These are phyloP conservation scores for Insectozyma bohioensis DNA, from an alignment of 1,139 yeast genomes.

Conservation along the genomic window DNA sequence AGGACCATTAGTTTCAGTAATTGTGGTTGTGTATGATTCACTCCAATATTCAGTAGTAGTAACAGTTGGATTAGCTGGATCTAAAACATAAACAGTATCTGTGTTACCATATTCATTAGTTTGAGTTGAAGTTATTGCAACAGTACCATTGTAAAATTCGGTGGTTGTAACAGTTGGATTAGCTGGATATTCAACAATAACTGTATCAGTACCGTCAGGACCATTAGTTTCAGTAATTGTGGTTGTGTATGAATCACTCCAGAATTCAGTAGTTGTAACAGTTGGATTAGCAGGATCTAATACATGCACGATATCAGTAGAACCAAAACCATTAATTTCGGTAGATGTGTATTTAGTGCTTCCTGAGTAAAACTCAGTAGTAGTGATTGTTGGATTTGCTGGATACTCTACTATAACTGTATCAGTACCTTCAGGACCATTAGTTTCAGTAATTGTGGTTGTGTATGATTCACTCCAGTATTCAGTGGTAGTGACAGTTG, in stretches of 20 bases:
- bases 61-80: slow-evolving; percentile 13
- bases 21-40: slow-evolving; percentile 6
- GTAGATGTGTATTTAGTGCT: slow-evolving; percentile 10
- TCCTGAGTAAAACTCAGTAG: slow-evolving; percentile 15
- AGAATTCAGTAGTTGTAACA: slow-evolving; percentile 15
- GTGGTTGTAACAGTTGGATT: slow-evolving; percentile 14
- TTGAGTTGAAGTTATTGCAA: slow-evolving; percentile 12
- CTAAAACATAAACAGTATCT: slow-evolving; percentile 18
- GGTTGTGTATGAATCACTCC: slow-evolving; percentile 5
- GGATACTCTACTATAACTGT: slow-evolving; percentile 20
- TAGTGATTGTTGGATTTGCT: slow-evolving; percentile 13
- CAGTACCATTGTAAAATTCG: slow-evolving; percentile 10
- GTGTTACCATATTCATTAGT: slow-evolving; percentile 14
- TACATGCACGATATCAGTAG: slow-evolving; percentile 19
- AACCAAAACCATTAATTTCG: slow-evolving; percentile 8
- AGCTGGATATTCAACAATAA: slow-evolving; percentile 17
- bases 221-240: slow-evolving; percentile 9
- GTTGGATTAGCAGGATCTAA: slow-evolving; percentile 17
- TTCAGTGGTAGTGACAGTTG: slow-evolving; percentile 14
- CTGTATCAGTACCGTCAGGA: slow-evolving; percentile 14
- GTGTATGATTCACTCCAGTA: slow-evolving; percentile 15
- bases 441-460: slow-evolving; percentile 13
- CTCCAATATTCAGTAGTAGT: slow-evolving; percentile 8
- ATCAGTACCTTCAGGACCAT: slow-evolving; percentile 17
- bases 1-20: slow-evolving; percentile 11